Evolutionary conservation across 2,329 filamentous ascomycete species (phyloP), one percentile per base, ranked within the genome.

Genomic region (Penicillium sp.): DNA sequence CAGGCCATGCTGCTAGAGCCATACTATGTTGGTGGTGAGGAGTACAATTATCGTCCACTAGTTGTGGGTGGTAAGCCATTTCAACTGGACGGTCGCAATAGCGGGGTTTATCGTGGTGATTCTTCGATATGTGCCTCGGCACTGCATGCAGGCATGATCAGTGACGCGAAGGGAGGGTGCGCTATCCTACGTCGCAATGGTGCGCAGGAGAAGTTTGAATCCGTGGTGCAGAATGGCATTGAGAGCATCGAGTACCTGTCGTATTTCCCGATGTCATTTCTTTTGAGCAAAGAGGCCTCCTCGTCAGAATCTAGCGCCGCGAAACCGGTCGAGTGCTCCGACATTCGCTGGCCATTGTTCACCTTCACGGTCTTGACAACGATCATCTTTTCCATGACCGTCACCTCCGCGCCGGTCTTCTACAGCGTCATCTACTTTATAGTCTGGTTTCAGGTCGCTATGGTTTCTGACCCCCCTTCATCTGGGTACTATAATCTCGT

Each of bases 71-170:
- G 83, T 1, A 77, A 77, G 2, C 70, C 75, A 4, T 68, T 73
- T 6, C 56, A 66, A 18, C 68, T 73, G 25, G 70, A 75, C 22
- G 67, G 73, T 22, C 69, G 72, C 5, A 68, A 73, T 4, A 73
- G 75, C 52, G 75, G 78, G 1, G 72, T 80, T 52, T 86, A 86
- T 63, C 81, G 84, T 14, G 81, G 79, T 18, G 84, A 86, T 65
- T 85, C 82, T 2, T 85, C 83, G 67, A 82, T 86, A 55, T 86
- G 84, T 62, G 79, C 77, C 15, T 79, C 83, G 3, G 84, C 83
- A 40, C 77, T 86, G 20, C 84, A 86, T 67, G 80, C 83, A 20
- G 84, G 83, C 26, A 76, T 85, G 62, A 78, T 85, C 60, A 77
- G 71, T 49, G 76, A 85, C 60, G 67, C 72, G 2, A 73, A 75